Evolutionary conservation across 805 yeast genomes (phyloP).

Genomic region (Starmerella apis): DNA sequence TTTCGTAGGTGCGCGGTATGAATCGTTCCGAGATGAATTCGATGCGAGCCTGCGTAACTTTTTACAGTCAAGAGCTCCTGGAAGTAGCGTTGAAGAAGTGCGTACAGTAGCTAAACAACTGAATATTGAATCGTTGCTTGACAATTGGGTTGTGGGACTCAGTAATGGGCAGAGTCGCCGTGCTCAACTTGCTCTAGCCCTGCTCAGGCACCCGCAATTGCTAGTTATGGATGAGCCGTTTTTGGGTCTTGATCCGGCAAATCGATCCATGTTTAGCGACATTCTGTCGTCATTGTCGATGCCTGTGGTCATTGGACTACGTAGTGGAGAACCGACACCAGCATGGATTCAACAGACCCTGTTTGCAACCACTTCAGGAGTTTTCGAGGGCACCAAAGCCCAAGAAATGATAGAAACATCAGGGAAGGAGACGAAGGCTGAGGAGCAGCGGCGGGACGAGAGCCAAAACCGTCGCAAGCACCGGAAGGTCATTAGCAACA

Average conservation of each 20-base stretch:
- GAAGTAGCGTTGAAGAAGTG: conserved; percentile 39
- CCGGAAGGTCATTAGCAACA: background rate
- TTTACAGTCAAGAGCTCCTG: conserved; percentile 36
- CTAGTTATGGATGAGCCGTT: conserved; percentile 84
- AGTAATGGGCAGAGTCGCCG: conserved; percentile 92
- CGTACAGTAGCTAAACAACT: conserved; percentile 41
- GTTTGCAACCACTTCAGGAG: conserved; percentile 45
- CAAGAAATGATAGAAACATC: background rate
- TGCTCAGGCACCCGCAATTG: conserved; percentile 54
- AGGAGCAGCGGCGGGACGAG: background rate
- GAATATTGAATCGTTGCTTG: conserved; percentile 45
- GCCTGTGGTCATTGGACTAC: conserved; percentile 56
- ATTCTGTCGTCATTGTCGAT: conserved; percentile 41
- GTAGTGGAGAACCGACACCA: conserved; percentile 68
- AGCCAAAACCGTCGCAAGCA: background rate
- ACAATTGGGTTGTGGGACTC: conserved; percentile 73
- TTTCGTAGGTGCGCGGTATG: conserved; percentile 83
- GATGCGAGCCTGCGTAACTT: conserved; percentile 60
- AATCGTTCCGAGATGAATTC: conserved; percentile 71
- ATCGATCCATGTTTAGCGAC: conserved; percentile 48
- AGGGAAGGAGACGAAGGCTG: conserved; percentile 3
- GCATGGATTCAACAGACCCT: conserved; percentile 58
- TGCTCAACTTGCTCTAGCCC: conserved; percentile 70
- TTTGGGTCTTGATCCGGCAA: conserved; percentile 75
- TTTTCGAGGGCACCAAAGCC: conserved; percentile 17